Percentiles rank a stretch among this genome's conserved stretches.
phyloP scores from a whole-genome alignment of 352 stramenopile genomes.

The Globisporangium acanthophoron region DNA sequence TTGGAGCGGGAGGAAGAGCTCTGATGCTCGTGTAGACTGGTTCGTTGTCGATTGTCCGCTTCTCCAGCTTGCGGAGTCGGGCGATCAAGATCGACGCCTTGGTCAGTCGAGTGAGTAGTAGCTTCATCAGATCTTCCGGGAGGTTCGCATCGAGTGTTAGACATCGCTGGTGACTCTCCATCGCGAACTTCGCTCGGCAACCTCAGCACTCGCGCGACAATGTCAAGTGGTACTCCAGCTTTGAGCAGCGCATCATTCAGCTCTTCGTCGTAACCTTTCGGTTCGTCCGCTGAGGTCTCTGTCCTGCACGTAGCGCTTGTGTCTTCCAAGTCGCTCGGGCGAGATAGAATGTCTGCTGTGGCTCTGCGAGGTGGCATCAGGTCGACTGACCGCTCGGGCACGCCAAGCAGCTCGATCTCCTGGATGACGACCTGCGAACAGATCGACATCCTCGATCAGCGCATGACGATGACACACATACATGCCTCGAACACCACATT shows the following conservation, averaged over 20 bases:
- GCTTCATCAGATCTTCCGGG: not conserved
- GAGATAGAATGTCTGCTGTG: not conserved
- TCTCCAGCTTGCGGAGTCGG: too few species aligned
- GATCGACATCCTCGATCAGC: not conserved
- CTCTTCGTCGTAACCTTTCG: slow-evolving; percentile 12
- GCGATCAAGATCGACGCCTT: too few species aligned
- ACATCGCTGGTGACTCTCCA: not conserved
- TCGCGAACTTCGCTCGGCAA: not conserved
- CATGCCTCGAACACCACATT: not conserved
- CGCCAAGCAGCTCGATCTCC: slow-evolving; percentile 24
- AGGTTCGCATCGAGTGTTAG: not conserved
- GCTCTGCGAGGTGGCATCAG: not conserved
- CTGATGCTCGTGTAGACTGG: not conserved
- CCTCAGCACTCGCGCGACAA: slow-evolving; percentile 22
- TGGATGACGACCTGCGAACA: slow-evolving; percentile 17
- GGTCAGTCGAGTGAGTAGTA: too few species aligned
- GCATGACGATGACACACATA: not conserved
- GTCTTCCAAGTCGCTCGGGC: not conserved
- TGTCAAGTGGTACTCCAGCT: slow-evolving; percentile 28
- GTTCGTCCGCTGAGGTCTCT: not conserved
- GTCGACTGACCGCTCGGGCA: not conserved
- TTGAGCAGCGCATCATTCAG: slow-evolving; percentile 25
- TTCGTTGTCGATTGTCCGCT: too few species aligned
- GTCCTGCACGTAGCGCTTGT: not conserved
- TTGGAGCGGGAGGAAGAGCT: too few species aligned